Conservation (phyloP, 257 asterid species). For the Salvia splendens region DNA sequence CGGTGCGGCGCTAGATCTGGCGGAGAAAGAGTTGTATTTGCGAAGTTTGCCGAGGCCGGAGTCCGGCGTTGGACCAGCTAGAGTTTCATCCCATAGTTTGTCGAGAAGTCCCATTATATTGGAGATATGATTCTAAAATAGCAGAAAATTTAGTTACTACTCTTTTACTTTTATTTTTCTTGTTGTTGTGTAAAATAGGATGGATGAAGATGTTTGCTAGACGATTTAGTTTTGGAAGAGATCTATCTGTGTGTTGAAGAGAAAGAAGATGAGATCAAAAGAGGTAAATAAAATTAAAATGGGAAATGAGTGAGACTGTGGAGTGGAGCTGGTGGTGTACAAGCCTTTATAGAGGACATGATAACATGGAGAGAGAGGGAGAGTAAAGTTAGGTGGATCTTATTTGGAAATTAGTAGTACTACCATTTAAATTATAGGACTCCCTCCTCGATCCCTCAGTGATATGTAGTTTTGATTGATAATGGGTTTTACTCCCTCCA, state of each 20-base stretch:
- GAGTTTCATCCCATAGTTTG: conserved; percentile 83
- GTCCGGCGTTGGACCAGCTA: conserved; percentile 78
- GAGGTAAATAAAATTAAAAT: background rate
- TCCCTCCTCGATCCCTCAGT: no score
- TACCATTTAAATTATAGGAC: no score
- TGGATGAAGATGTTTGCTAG: background rate
- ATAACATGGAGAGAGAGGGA: background rate
- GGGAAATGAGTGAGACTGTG: background rate
- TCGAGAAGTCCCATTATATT: conserved; percentile 63
- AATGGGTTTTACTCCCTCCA: no score
- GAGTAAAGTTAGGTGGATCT: background rate
- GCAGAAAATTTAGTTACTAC: conserved; percentile 36
- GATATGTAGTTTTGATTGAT: no score
- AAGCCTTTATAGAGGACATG: conserved; percentile 31
- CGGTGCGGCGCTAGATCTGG: conserved; percentile 28
- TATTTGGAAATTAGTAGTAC: no score
- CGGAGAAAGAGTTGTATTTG: conserved; percentile 55
- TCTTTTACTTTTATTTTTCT: background rate
- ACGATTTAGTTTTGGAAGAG: no score
- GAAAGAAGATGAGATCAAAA: conserved; percentile 33
- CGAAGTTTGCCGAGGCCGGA: conserved; percentile 74
- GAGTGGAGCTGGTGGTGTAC: background rate
- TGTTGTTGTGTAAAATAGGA: background rate
- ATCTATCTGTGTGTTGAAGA: conserved; percentile 25
- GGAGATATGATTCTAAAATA: conserved; percentile 31